Evolutionary conservation across 805 yeast species (phyloP), one percentile per base, ranked within the genome.

Genomic region (Cyberlindnera meyerae): DNA sequence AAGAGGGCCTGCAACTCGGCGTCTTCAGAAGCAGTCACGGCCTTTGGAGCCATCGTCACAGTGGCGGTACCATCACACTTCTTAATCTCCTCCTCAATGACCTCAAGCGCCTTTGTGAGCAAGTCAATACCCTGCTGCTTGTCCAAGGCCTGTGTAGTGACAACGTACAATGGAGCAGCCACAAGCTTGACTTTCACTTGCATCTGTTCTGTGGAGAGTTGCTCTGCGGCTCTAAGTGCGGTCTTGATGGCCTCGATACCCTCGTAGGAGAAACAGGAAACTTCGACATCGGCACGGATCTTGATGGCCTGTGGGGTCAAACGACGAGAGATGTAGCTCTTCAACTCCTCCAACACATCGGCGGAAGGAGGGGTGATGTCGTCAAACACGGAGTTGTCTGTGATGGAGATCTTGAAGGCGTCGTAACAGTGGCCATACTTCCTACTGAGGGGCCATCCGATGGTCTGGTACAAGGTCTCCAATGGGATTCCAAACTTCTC

Each of bases 261-360:
- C 63, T 93, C 97, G 64, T 93, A 93, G 43, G 89, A 74, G 68
- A 90, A 93, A 62, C 98, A 93, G 11, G 97, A 87, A 29, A 93
- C 97, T 65, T 90, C 97, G 33, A 93, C 83, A 62, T 93, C 97
- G n/a, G 98, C 96, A 66, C 98, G 83, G 58, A 94, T 83, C 69
- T 90, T 93, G 52, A 88, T 88, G 27, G 97, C 96, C 68, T 89
- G 97, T 44, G 98, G 98, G 24, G 98, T 93, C 63, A 93, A 76
- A 64, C 97, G 82, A 62, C 94, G 79, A 37, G 90, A 73, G 54
- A 93, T 90, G 67, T 93, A 93, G 36, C 75, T 69, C 61, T 85
- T 79, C 53, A 93, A 75, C 63, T 93, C 97, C 33, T 78, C 84
- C 63, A 86, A 72, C 25, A 93, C 73, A 29, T 79, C 95, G 33